phyloP scores from a whole-genome alignment of 208 protist species.

The Leishmania martiniquensis region DNA sequence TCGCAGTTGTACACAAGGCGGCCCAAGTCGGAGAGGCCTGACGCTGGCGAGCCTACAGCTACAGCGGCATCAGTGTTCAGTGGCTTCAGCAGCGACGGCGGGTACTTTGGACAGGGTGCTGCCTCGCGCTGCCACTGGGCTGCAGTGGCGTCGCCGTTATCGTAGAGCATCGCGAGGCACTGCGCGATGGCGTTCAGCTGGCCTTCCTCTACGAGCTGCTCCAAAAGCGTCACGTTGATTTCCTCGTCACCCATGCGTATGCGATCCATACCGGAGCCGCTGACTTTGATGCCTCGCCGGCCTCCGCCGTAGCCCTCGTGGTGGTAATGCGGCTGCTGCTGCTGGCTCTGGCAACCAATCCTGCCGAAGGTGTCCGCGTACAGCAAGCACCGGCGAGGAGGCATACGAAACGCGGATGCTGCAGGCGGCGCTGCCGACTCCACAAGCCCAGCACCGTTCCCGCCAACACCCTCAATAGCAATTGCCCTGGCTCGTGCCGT shows the following conservation, averaged over 20 bases:
- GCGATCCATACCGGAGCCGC: conserved; percentile 34
- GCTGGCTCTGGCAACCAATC: background rate
- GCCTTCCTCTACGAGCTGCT: conserved; percentile 93
- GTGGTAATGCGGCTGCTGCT: conserved; percentile 19
- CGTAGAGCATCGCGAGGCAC: conserved; percentile 72
- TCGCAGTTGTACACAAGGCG: conserved; percentile 44
- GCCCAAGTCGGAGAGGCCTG: conserved; percentile 17
- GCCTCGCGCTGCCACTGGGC: conserved; percentile 8
- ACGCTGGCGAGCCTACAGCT: background rate
- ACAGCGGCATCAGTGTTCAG: background rate
- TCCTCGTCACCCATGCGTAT: conserved; percentile 68
- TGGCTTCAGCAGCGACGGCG: conserved; percentile 7
- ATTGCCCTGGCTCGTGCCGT: conserved; percentile 76
- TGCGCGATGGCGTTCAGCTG: conserved; percentile 90
- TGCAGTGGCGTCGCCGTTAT: conserved; percentile 25
- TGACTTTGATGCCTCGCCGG: conserved; percentile 54
- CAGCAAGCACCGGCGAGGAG: conserved; percentile 19
- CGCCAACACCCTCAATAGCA: conserved; percentile 15
- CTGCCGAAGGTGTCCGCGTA: conserved; percentile 23
- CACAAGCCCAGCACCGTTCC: background rate
- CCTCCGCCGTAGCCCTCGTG: background rate
- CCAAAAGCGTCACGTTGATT: conserved; percentile 78
- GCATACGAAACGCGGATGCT: conserved; percentile 20
- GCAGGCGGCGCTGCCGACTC: conserved; percentile 3
- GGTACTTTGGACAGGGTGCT: conserved; percentile 12